Evolutionary conservation across 257 asterid genomes (phyloP), one percentile per base, ranked within the genome.

Genomic region (Haberlea rhodopensis): DNA sequence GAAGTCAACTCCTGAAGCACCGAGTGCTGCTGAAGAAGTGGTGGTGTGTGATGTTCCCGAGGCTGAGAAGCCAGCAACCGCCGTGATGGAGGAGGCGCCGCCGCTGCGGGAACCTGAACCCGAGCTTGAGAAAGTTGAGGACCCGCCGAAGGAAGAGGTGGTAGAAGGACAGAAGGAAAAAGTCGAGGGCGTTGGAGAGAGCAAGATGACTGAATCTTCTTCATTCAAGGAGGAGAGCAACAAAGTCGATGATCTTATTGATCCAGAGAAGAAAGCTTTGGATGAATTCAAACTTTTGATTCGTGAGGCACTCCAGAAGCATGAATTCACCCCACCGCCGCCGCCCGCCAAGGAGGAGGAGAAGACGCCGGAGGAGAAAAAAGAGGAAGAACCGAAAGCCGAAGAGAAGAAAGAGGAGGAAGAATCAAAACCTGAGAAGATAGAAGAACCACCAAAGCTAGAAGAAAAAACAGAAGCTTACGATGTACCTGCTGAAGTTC

Each of bases 201-300:
- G 37, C 40, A 76, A 74, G 74, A 60, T 82, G 16, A 37, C 77
- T 37, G 94, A 83, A 74, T 78, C 84, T 9, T 62, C 73, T 48
- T 83, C 89, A 1, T 81, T 79, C 34, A 86, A 86, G 79, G 90
- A 86, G 76, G 90, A 86, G 56, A 86, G 85, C 68, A 86, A 86
- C 81, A 82, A 77, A 68, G 94, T 83, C 4, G 89, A 79, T 55
- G 94, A 85, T 58, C 80, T 85, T 19, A 81, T 83, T 13, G 85
- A 79, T 49, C 94, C 89, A 0, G 73, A 85, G 26, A 82, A 83
- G 71, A 85, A 79, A 67, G 89, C 94, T 24, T 68, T 85, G 68
- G 83, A 78, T 26, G 94, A 86, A 23, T 72, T 86, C 70, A 86
- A 86, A 37, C 25, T 9, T 9, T 10, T 86, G 72, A 78, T 86